These are phyloP conservation scores for Flaveria bidentis DNA, from an alignment of 129 eudicot genomes.

Conservation along the genomic window DNA sequence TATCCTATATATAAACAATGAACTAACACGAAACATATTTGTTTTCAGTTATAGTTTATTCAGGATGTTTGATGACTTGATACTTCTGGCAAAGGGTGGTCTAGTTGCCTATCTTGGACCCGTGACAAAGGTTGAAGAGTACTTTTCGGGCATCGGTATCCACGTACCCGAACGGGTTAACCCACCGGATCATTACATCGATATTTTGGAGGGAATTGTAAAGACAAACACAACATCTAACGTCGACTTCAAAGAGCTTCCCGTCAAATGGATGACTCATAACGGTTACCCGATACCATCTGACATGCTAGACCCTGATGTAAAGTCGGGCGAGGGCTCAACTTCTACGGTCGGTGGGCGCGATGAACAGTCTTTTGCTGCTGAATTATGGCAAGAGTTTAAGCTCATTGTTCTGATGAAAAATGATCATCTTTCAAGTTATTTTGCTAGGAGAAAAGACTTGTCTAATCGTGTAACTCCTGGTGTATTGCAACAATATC, in stretches of 20 bases:
- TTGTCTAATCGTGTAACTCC: conserved; percentile 66
- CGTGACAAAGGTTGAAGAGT: conserved; percentile 77
- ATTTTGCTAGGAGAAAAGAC: conserved; percentile 50
- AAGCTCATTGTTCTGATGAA: conserved; percentile 52
- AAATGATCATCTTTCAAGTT: conserved; percentile 49
- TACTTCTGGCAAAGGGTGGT: conserved; percentile 96
- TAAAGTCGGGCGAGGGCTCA: conserved; percentile 41
- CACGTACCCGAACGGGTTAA: conserved; percentile 79
- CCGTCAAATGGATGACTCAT: conserved; percentile 94
- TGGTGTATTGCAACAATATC: conserved; percentile 50
- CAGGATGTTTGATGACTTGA: conserved; percentile 90
- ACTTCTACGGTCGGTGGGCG: conserved; percentile 36
- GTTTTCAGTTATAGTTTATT: conserved; percentile 81
- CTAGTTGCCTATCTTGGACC: conserved; percentile 86
- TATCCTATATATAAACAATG: background rate
- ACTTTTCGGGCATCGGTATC: conserved; percentile 77
- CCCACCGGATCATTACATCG: conserved; percentile 87
- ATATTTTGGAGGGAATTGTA: conserved; percentile 76
- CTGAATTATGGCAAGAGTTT: conserved; percentile 75
- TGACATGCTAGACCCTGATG: conserved; percentile 63
- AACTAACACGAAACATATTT: conserved; percentile 10
- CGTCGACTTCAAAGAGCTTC: conserved; percentile 68
- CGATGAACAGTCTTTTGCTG: conserved; percentile 56
- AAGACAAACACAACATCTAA: conserved; percentile 45
- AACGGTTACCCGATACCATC: conserved; percentile 82